Evolutionary conservation across 176 grass and related monocot genomes (phyloP), one percentile per base, ranked within the genome.

Genomic region (Coix lacrymajobi): DNA sequence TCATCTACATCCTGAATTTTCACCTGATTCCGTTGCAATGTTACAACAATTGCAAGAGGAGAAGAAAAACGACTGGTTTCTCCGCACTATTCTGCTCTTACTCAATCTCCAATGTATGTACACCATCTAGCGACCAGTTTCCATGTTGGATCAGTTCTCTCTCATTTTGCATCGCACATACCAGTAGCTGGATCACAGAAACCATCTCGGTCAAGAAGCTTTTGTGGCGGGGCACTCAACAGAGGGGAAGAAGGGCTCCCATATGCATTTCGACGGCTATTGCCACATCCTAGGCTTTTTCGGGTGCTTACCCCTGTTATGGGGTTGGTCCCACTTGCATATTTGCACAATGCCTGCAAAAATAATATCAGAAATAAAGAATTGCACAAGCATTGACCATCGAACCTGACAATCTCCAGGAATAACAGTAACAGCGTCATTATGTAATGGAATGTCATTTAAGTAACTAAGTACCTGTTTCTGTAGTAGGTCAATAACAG

Each of bases 201-300:
- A 65, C 96, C 96, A 76, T 99, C 91, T 9, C 96, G 96, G 62
- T 99, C 93, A 28, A 99, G 85, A 77, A 99, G 81, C 75, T 90
- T 99, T 61, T 84, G 87, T 67, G 93, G 93, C 52, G 91, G 87
- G 4, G 96, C 89, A 76, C 93, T 96, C 81, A 96, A 89, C 22
- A 99, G 89, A 52, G 93, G 96, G 8, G 96, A 99, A 40, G 93
- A 99, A 89, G 96, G 96, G 66, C 96, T 96, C 32, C 93, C 96
- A 39, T 99, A 96, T 34, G 96, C 93, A 81, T 83, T 92, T 78
- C 91, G 73, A 44, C 93, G 96, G 84, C 77, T 94, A 81, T 90
- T 94, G 34, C 96, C 96, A 73, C 96, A 94, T 68, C 93, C 93
- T 46, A 99, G 83, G 84, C 89, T 96, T 66, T 88, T 96, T 71